Base-by-base conservation (phyloP, 805 yeast species). In the Yamadazyma paraphyllophila region DNA sequence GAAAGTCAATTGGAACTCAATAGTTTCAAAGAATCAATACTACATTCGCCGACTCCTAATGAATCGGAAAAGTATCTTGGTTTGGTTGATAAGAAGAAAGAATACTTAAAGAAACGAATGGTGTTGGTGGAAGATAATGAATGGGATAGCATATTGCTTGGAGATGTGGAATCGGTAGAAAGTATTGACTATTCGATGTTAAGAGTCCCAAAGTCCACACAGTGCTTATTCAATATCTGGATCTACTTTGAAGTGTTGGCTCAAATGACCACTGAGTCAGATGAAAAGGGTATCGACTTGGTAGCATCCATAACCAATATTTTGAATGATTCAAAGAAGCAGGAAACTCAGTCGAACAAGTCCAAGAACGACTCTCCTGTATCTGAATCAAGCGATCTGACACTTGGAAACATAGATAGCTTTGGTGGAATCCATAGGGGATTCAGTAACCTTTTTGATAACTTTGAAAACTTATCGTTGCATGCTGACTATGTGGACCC, bases 161-260 rank as follows among this genome's bases (percentile, higher is more conserved):
- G 49, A 12, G 55, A 48, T n/a, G 36, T 38, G 27, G 45, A 42
- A 9, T 39, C 44, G 24, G 24, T 20, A 20, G 24, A 20, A 3
- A 20, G 24, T 14, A 37, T 37, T 39, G 12, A 45, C 30, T 42
- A 47, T 44, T 42, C 43, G 34, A 15, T 41, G 26, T 43, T 57
- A 14, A 47, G 39, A 36, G 59, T 69, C 17, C 81, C 78, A 3
- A 66, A 65, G 43, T 72, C 69, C 34, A 62, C 81, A 17, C 80
- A 72, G 50, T 78, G 78, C 45, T 62, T 81, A 34, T 78, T 79
- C 63, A 81, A 83, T 54, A 73, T 79, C n/a, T 83, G 86, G 82
- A 69, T 82, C 36, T 83, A 83, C 59, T 75, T 80, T 52, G 88
- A 83, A 59, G 87, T 83, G 3, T 61, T 83, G 47, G 81, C 87